Percentiles rank a stretch among this genome's conserved stretches.
phyloP scores from a whole-genome alignment of 2,329 filamentous ascomycete genomes.

The Microdochium trichocladiopsis region DNA sequence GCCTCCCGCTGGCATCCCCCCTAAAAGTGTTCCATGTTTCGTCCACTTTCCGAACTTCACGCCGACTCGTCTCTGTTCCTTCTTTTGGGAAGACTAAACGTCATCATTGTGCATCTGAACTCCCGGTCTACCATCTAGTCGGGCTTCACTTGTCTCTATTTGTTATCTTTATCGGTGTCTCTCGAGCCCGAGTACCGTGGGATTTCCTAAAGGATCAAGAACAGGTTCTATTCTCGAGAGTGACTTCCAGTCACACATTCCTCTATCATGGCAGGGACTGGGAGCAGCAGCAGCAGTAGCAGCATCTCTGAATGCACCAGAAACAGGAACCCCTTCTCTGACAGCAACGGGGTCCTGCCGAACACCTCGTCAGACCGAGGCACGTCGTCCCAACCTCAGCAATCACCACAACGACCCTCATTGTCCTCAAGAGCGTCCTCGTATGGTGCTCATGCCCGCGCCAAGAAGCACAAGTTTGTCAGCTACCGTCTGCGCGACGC shows the following conservation, averaged over 20 bases:
- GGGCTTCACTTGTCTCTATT: too few relatives aligned
- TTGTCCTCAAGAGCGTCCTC: not conserved
- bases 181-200: too few relatives aligned
- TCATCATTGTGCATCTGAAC: too few relatives aligned
- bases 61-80: too few relatives aligned
- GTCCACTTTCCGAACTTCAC: too few relatives aligned
- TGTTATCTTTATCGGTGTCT: too few relatives aligned
- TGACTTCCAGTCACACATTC: too few relatives aligned
- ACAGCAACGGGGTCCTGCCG: not conserved
- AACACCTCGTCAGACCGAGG: not conserved
- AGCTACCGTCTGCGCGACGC: conserved; percentile 23
- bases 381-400: not conserved
- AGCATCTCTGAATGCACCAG: not conserved
- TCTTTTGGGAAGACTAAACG: too few relatives aligned
- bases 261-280: not conserved
- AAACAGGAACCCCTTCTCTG: not conserved
- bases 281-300: not conserved
- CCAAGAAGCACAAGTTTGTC: conserved; percentile 16
- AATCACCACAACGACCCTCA: not conserved
- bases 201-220: too few relatives aligned
- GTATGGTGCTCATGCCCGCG: not conserved
- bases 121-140: too few relatives aligned
- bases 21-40: too few relatives aligned
- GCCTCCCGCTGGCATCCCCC: not conserved
- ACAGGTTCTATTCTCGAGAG: too few relatives aligned